Base-by-base conservation (phyloP, 1,139 yeast genomes). In the Nakaseomyces nivariensis region DNA sequence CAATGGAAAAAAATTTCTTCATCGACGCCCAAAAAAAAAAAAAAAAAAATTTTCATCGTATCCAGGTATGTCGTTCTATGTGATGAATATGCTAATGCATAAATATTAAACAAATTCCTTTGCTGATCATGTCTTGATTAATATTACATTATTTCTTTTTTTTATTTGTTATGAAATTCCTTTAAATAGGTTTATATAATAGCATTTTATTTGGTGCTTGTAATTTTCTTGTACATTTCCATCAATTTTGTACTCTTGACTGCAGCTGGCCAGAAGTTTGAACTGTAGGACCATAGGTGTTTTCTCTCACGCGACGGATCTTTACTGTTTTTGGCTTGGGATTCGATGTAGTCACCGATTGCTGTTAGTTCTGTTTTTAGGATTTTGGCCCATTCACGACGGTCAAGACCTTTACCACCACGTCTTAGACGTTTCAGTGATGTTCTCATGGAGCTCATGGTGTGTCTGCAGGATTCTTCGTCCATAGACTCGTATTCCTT, bases 251-350 rank as follows among this genome's bases (percentile, higher is more conserved):
- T 72, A 52, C 95, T 85, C 41, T 87, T 81, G n/a, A 85, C 97
- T 56, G 81, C 80, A 2, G 82, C 87, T 1, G 98, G 98, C 98
- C 98, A 92, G 66, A 85, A 92, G 53, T 80, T 78, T 37, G 94
- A 78, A 7, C 97, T 95, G 67, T 85, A 87, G 26, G 87, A 78
- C 98, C 99, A 92, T 52, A 92, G 71, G 60, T 90, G 96, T 64
- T 78, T 82, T 54, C 75, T 59, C 54, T 56, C 59, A 32, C 50
- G 53, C 3, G 48, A 53, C 3, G 63, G 55, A 17, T 49, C 22
- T 7, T 52, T 49, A 11, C 57, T 53, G 41, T 52, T 51, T 26
- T 40, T 49, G 45, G 53, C 55, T 22, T 58, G 56, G 25, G 52
- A 47, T 45, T 64, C 65, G 24, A 66, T 66, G 52, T 62, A 60